Evolutionary conservation across 2,329 filamentous ascomycete species (phyloP).

Genomic region (Cladosporium phlei): DNA sequence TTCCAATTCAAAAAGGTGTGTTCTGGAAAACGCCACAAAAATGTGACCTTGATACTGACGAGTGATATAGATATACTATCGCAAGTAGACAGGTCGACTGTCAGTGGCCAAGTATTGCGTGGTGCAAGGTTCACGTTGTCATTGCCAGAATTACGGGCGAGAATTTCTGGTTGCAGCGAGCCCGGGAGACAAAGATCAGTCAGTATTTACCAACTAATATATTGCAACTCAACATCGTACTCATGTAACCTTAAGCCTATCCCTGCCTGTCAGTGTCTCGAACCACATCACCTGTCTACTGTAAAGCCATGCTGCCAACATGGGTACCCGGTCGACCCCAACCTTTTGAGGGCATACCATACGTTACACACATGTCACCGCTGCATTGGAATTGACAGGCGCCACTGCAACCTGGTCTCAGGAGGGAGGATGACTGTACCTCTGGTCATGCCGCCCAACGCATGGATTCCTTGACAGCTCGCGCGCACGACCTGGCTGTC

Average conservation of each 20-base stretch:
- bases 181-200: too few relatives aligned
- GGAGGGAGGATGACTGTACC: background rate
- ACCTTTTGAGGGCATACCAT: background rate
- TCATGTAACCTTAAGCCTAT: background rate
- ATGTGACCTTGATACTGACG: slow-evolving; percentile 16
- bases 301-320: background rate
- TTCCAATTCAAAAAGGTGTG: slow-evolving; percentile 96
- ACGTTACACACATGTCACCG: slow-evolving; percentile 5
- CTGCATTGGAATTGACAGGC: slow-evolving; percentile 14
- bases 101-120: too few relatives aligned
- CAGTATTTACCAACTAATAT: slow-evolving; percentile 3
- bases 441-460: background rate
- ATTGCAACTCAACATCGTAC: background rate
- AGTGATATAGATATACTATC: slow-evolving; percentile 42
- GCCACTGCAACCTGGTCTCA: slow-evolving; percentile 1
- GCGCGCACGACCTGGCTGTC: slow-evolving; percentile 11
- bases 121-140: too few relatives aligned
- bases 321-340: background rate
- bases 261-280: background rate
- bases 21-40: background rate
- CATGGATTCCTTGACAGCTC: slow-evolving; percentile 10
- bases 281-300: background rate
- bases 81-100: slow-evolving; percentile 33
- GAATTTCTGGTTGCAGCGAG: too few relatives aligned
- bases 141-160: too few relatives aligned